Conservation (phyloP, 164 flowering plant genomes). For the Chloranthus sessilifolius region DNA sequence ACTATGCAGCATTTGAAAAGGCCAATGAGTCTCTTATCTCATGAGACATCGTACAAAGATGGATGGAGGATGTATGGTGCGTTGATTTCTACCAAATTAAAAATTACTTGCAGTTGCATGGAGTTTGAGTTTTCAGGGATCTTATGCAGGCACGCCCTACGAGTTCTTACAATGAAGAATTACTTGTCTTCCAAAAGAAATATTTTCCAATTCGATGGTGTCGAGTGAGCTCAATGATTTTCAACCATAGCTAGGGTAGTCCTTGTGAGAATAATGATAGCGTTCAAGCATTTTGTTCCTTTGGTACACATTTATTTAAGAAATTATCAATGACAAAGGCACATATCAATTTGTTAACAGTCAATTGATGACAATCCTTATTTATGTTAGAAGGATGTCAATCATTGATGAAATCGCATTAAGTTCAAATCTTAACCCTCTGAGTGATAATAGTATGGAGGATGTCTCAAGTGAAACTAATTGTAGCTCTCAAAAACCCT, state of each 20-base stretch:
- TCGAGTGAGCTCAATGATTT: not conserved
- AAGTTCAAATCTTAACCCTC: not conserved
- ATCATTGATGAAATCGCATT: not conserved
- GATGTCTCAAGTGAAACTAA: not conserved
- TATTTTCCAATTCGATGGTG: not conserved
- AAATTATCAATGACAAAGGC: not conserved
- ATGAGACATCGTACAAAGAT: not conserved
- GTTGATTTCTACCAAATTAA: not conserved
- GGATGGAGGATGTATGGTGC: not conserved
- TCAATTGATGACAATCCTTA: not conserved
- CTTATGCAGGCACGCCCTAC: not conserved
- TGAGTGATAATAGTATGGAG: not conserved
- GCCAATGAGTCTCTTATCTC: not conserved
- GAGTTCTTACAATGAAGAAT: not conserved
- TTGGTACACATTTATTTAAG: not conserved
- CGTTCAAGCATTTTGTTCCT: not conserved
- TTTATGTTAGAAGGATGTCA: not conserved
- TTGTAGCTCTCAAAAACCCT: not conserved
- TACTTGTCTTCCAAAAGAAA: not conserved
- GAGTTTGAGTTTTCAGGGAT: not conserved
- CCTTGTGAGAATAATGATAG: not conserved
- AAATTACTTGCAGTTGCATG: not conserved
- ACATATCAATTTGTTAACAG: not conserved
- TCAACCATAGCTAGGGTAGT: not conserved
- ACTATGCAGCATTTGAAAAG: not conserved